Base-by-base conservation (phyloP, 176 grass and related monocot species). In the Bromus sterilis region DNA sequence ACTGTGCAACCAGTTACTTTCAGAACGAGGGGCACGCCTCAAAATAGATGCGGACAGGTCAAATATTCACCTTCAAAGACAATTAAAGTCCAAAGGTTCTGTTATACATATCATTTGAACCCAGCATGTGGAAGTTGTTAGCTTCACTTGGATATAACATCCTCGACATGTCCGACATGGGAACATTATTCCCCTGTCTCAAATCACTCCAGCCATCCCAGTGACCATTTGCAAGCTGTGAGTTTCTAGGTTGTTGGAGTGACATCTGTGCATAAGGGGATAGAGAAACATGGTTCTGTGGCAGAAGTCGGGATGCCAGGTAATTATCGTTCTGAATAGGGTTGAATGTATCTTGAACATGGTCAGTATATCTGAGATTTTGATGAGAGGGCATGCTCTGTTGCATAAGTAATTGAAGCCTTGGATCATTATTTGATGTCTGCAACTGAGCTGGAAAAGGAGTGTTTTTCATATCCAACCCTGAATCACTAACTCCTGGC, bases 161-260 rank as follows among this genome's bases (percentile, higher is more conserved):
- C 78, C 88, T 81, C 25, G 88, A 85, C 48, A 89, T 78, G 20
- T 97, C 91, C 37, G 67, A 53, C 78, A 91, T 80, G 53, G 84
- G 75, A 56, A 79, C 57, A 48, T 87, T 91, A 81, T 70, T 90
- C 9, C 83, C 81, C 59, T 64, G 78, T 67, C 84, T 83, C 76
- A 87, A 80, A 85, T 97, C 89, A 87, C 87, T 89, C 94, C 86
- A 97, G 14, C 80, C 86, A 84, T 91, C 89, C 91, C 87, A 91
- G 16, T 97, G 88, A 63, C 77, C 80, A 86, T 87, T 97, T 73
- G 81, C 67, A 76, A 80, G 66, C 26, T 91, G 84, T 39, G 80
- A 61, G 74, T 78, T 93, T 86, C 89, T 94, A 34, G 83, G 80
- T 82, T 89, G 89, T 53, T 87, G 89, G 58, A 72, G 48, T 40